These are phyloP conservation scores for Amylostereum areolatum DNA, from an alignment of 1,284 basidiomycete species.

Conservation along the genomic window DNA sequence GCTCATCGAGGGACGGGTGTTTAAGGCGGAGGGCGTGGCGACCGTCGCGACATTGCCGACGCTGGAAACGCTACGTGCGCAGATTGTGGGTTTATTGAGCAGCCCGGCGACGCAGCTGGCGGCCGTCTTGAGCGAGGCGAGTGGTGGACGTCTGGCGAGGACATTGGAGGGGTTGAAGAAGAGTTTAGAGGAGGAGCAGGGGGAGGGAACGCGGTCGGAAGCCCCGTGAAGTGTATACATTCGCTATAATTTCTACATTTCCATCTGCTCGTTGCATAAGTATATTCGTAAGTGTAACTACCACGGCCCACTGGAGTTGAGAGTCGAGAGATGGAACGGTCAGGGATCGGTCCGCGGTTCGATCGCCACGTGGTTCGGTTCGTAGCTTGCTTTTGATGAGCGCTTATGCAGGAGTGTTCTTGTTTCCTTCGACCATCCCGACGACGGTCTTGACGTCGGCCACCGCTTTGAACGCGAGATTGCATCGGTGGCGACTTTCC, in stretches of 20 bases:
- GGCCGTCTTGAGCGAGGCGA: constrained; percentile 63
- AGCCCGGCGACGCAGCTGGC: constrained; percentile 67
- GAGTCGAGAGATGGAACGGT: background rate
- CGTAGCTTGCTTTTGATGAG: too few relatives aligned
- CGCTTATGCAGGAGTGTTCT: too few relatives aligned
- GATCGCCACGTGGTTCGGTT: background rate
- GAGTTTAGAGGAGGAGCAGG: constrained; percentile 54
- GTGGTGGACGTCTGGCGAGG: constrained; percentile 67
- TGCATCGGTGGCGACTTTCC: constrained; percentile 1
- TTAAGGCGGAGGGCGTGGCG: constrained; percentile 49
- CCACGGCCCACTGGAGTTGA: too few relatives aligned
- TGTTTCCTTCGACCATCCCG: too few relatives aligned
- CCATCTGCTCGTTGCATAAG: too few relatives aligned
- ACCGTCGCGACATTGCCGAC: constrained; percentile 64
- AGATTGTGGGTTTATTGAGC: constrained; percentile 71
- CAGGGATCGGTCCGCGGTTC: constrained; percentile 1
- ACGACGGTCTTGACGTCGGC: too few relatives aligned
- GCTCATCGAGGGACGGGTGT: constrained; percentile 66
- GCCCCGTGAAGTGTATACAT: too few relatives aligned
- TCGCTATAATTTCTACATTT: too few relatives aligned
- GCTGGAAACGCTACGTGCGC: constrained; percentile 64
- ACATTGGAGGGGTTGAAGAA: constrained; percentile 75
- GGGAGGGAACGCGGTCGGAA: background rate
- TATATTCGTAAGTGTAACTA: too few relatives aligned
- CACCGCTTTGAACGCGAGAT: too few relatives aligned